Base-by-base conservation (phyloP, 805 yeast genomes). In the Yamadazyma paraphyllophila region DNA sequence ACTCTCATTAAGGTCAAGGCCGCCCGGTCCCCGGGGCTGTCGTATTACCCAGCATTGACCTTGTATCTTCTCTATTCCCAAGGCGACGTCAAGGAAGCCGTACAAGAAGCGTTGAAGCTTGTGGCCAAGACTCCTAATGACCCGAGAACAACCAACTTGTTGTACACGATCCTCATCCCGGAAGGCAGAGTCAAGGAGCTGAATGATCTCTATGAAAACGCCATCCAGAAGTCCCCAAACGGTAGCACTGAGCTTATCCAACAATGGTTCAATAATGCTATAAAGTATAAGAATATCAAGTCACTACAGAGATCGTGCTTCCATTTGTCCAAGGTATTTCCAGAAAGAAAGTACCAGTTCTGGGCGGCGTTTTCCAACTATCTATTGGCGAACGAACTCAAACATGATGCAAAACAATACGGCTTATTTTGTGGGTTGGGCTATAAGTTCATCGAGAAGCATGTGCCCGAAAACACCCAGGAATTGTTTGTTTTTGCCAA, bases 401-500 rank as follows among this genome's bases (percentile, higher is more conserved):
- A 20, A 29, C 16, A 20, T 6, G 61, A 51, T 39, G 69, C 66
- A 0, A 69, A 77, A 45, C 86, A 82, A 52, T 56, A 58, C 41
- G 66, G 60, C 32, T 62, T 89, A 32, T 79, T 79, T 48, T 83
- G 88, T 1, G 67, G 74, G 47, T 65, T 89, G 29, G 91, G 89
- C 0, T 56, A 73, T 47, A 80, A 83, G 51, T 59, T 84, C 50
- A 59, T 85, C 25, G 80, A 76, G 25, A 62, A 63, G n/a, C 58
- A 75, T 13, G 66, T 68, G 36, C 88, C 92, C 1, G 52, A 67
- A 34, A 67, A 71, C 15, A 78, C 84, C 7, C 95, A 88, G 54
- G 95, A 90, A 48, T 65, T 76, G 2, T 88, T 68, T 51, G 78
- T 88, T 2, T 74, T 74, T 46, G 81, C 80, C 2, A 65, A 72